Percentiles rank a stretch among this genome's conserved stretches.
Evolutionary conservation across 1,139 yeast genomes (phyloP).

Genomic region (Candida sp.): DNA sequence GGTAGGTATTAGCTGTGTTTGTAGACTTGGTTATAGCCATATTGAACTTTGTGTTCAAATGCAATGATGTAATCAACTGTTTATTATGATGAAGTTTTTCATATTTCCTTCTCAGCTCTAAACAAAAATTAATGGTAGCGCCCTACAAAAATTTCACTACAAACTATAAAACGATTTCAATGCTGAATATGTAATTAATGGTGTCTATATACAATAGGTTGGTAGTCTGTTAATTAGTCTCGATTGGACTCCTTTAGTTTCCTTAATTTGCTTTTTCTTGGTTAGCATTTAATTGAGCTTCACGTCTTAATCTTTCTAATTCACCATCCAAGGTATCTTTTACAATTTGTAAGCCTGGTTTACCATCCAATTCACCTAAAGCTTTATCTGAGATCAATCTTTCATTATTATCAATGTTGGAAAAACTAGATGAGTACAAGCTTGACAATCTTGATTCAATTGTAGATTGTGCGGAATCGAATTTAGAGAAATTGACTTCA

Average conservation of each 20-base stretch:
- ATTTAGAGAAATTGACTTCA: constrained; percentile 37
- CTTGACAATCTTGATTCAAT: constrained; percentile 31
- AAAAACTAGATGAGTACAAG: constrained; percentile 18
- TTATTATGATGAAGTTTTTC: neutral
- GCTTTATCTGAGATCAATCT: constrained; percentile 33
- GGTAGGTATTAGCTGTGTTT: constrained; percentile 17
- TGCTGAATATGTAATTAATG: neutral
- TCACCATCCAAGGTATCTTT: constrained; percentile 38
- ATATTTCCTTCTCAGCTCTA: neutral
- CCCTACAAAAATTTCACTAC: neutral
- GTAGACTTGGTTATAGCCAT: constrained; percentile 7
- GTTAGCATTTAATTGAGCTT: constrained; percentile 29
- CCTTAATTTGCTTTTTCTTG: constrained; percentile 6
- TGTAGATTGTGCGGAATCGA: constrained; percentile 30
- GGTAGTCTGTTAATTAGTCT: neutral
- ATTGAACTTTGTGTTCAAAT: neutral
- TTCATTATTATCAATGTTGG: constrained; percentile 28
- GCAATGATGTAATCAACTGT: neutral
- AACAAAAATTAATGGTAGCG: neutral
- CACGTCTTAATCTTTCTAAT: constrained; percentile 32
- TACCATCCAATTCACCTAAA: constrained; percentile 35
- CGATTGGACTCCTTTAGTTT: too few relatives aligned
- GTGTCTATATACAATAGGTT: neutral
- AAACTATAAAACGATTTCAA: too few relatives aligned
- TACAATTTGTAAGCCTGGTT: constrained; percentile 48